Evolutionary conservation across 345 rosid genomes (phyloP).

Genomic region (Gossypium longicalyx): DNA sequence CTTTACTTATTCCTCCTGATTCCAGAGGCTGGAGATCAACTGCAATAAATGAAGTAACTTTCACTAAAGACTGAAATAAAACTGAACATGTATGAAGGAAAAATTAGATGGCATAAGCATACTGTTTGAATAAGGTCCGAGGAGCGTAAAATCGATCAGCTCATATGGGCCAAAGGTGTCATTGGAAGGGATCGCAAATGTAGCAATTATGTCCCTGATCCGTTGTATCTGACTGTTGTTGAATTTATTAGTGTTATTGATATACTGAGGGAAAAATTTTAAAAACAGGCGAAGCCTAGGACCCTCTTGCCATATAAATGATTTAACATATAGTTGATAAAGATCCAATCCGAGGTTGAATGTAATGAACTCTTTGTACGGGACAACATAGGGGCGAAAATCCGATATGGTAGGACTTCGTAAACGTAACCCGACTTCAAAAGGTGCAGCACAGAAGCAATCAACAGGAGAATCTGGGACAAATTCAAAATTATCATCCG

Average conservation of each 20-base stretch:
- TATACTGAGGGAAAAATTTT: constrained; percentile 39
- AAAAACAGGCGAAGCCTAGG: constrained; percentile 40
- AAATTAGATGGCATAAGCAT: not conserved
- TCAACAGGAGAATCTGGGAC: constrained; percentile 32
- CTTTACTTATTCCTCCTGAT: constrained; percentile 31
- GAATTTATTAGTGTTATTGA: constrained; percentile 14
- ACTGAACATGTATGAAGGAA: too few species aligned
- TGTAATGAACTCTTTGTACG: constrained; percentile 24
- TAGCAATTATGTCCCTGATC: constrained; percentile 32
- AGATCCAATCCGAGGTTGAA: constrained; percentile 25
- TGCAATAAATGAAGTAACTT: constrained; percentile 8
- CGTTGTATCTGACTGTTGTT: constrained; percentile 30
- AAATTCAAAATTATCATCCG: constrained; percentile 19
- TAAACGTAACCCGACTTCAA: constrained; percentile 36
- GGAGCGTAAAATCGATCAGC: constrained; percentile 32
- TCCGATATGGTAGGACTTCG: constrained; percentile 48
- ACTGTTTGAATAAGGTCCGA: constrained; percentile 39
- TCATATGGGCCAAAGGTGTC: constrained; percentile 56
- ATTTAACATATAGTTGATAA: constrained; percentile 37
- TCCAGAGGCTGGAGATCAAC: constrained; percentile 4
- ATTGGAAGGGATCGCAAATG: constrained; percentile 17
- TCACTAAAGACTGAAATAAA: not conserved
- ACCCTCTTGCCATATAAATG: constrained; percentile 41
- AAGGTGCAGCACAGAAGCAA: constrained; percentile 58
- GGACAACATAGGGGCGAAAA: constrained; percentile 35